phyloP scores from a whole-genome alignment of 495 filamentous ascomycete genomes.

The Podospora pseudoanserina region DNA sequence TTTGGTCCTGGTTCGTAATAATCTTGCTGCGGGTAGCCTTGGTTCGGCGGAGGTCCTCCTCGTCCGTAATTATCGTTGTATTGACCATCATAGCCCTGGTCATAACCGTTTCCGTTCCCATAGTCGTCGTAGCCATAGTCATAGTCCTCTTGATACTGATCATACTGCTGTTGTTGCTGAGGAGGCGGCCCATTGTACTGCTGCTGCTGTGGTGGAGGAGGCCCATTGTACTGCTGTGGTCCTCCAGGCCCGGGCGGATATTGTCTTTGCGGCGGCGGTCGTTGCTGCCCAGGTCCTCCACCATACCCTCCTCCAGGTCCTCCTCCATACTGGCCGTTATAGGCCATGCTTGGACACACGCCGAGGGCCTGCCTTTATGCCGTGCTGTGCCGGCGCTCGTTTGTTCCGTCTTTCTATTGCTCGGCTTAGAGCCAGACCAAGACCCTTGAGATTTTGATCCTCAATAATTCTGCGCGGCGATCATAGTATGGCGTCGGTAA shows the following conservation, averaged over 20 bases:
- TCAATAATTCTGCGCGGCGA: background rate
- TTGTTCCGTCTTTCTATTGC: background rate
- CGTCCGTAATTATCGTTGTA: conserved; percentile 48
- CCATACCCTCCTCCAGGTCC: conserved; percentile 41
- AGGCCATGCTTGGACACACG: conserved; percentile 37
- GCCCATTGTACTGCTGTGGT: conserved; percentile 48
- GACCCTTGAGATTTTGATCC: background rate
- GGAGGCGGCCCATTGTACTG: conserved; percentile 48
- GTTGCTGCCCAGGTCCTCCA: conserved; percentile 44
- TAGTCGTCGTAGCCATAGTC: conserved; percentile 51
- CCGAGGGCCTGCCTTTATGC: conserved; percentile 14
- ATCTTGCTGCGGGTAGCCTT: conserved; percentile 51
- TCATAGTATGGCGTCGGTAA: background rate
- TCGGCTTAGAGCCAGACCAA: background rate
- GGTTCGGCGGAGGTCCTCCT: conserved; percentile 45
- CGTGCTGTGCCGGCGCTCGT: background rate
- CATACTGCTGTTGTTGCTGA: conserved; percentile 46
- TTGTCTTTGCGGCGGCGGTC: conserved; percentile 50
- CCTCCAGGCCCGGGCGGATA: conserved; percentile 35
- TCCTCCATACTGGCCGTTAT: conserved; percentile 46
- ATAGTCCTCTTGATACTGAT: conserved; percentile 51
- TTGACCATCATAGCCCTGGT: conserved; percentile 42
- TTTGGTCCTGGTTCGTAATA: conserved; percentile 43
- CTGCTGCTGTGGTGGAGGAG: conserved; percentile 44
- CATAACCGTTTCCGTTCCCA: conserved; percentile 37